Evolutionary conservation across 1,284 basidiomycete species (phyloP), one percentile per base, ranked within the genome.

Genomic region (Tilletia indica): DNA sequence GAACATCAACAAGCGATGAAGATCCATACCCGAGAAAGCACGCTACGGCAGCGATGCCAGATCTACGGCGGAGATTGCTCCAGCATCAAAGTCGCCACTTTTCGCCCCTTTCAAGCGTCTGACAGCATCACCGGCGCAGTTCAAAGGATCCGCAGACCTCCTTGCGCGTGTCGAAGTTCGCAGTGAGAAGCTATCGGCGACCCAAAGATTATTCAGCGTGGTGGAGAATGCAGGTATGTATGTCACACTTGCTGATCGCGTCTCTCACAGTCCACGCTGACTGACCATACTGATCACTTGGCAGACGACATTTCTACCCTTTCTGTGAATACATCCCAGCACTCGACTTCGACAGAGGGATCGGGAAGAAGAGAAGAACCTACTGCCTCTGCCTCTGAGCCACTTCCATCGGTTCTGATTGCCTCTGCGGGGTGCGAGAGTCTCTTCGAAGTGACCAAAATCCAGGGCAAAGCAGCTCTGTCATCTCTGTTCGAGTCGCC

Each of bases 271-370:
- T 16, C 12, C 2, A 16, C 34, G 9, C 36, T 16, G 19, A 19
- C n/a, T 39, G 12, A 49, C 38, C 3, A 2, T 34, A 1, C 9
- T 64, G 12, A 19, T 39, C 0, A 19, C 6, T 31, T 34, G 21
- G 16, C 61, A 64, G 61, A 64, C 36, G 61, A 64, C 16, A 64
- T 64, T 19, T 64, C 61, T 2, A 38, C 36, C 12, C 31, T 64
- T 19, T 64, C 61, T 9, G 36, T 39, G 34, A 39, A 8, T 4
- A 64, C 61, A 12, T 64, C 61, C 4, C 61, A 64, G 4, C 38
- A 3, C 34, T 64, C 61, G 19, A n/a, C 61, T 11, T 64, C 61
- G 34, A 64, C 34, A 4, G 31, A 64, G 34, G 61, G n/a, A 39
- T 38, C 3, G 4, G 34, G n/a, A 39, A 39, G 3, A 19, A 36